Base-by-base conservation (phyloP, 768 basidiomycete species). In the Lactarius trivialis region DNA sequence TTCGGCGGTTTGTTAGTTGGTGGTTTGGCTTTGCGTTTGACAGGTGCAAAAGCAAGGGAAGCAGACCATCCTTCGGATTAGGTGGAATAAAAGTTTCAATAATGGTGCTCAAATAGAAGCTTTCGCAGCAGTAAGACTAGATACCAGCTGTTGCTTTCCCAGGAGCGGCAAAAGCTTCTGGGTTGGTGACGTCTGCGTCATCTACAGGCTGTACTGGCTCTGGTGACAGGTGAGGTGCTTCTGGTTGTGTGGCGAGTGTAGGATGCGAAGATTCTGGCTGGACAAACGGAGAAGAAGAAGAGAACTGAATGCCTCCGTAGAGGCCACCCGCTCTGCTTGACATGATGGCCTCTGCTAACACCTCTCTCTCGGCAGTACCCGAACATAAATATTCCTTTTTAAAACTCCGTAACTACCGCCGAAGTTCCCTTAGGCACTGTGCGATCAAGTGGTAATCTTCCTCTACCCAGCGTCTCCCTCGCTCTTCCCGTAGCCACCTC, bases 251-350 rank as follows among this genome's bases (percentile, higher is more conserved):
- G 15, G 56, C 56, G 43, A 70, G 59, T 52, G 70, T 19, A 53
- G 75, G 67, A 54, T 73, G 64, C 53, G 79, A 68, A 64, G 75
- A 66, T 67, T 65, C 64, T 43, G 78, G 75, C 21, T 79, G 72
- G 60, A 68, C 68, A 63, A 85, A 82, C 30, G 83, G 78, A 61
- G 85, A 80, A 45, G 81, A 78, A 59, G 86, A 84, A 28, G 89
- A 89, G 75, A 93, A 92, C 60, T 90, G 88, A 67, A 92, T 89
- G 70, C 91, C 91, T 51, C 91, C 90, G 68, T 92, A 93, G 58
- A 93, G 81, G 55, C 91, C 90, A 55, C 91, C 91, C 58, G 88
- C 88, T 79, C 84, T 81, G 76, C 85, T 82, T 54, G 86, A 86
- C 84, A 89, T 88, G 70, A 71, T 79, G 73, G 74, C 70, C 37